These are phyloP conservation scores for Leccinum subtestaceum DNA, from an alignment of 768 basidiomycete species.

Conservation along the genomic window DNA sequence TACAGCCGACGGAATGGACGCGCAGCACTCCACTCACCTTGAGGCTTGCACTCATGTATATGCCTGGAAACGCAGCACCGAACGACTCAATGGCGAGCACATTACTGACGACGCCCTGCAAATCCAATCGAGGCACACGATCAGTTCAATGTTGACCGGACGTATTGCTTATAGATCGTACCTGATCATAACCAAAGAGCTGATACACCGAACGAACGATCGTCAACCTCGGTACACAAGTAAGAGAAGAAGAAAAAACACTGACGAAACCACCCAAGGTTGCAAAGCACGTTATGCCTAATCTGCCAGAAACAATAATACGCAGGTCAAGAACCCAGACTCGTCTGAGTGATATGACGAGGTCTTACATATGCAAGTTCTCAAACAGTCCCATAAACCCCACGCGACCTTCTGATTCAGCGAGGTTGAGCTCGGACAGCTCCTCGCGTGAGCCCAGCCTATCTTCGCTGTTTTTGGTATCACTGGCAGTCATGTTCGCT, in stretches of 20 bases:
- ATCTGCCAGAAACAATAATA: slow-evolving; percentile 9
- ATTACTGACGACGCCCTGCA: slow-evolving; percentile 30
- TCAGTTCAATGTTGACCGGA: neutral
- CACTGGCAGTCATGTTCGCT: slow-evolving; percentile 9
- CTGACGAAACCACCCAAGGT: slow-evolving; percentile 33
- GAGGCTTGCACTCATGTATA: slow-evolving; percentile 27
- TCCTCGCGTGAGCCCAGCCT: neutral
- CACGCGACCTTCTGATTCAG: slow-evolving; percentile 17
- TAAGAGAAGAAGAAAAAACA: neutral
- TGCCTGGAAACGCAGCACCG: slow-evolving; percentile 32
- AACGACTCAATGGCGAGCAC: slow-evolving; percentile 35
- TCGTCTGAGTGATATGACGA: neutral
- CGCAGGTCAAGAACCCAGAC: slow-evolving; percentile 1
- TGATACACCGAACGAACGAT: slow-evolving; percentile 1
- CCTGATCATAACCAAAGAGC: slow-evolving; percentile 35
- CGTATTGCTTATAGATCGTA: neutral
- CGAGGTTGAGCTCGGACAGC: slow-evolving; percentile 11
- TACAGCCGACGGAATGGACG: neutral
- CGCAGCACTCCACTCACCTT: slow-evolving; percentile 14
- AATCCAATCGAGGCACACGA: neutral
- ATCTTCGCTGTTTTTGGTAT: slow-evolving; percentile 3
- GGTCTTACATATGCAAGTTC: slow-evolving; percentile 26
- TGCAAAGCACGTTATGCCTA: slow-evolving; percentile 33
- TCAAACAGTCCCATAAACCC: slow-evolving; percentile 30
- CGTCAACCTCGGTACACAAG: neutral